These are phyloP conservation scores for Verticillium nubilum DNA, from an alignment of 2,329 filamentous ascomycete genomes.

Conservation along the genomic window DNA sequence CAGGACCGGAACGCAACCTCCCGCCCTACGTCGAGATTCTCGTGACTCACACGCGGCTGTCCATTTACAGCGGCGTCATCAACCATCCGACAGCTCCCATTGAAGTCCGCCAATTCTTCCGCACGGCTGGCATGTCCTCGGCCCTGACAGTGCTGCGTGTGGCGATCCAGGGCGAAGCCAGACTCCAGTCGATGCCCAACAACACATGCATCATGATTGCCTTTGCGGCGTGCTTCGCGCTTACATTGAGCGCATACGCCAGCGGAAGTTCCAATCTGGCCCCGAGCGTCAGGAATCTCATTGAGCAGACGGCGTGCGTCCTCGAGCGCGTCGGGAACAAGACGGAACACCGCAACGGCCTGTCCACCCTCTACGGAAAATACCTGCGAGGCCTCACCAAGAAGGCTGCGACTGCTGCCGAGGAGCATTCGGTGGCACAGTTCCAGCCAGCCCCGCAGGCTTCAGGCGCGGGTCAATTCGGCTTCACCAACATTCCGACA, in stretches of 20 bases:
- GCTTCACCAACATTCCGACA: neutral
- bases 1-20: conserved; percentile 49
- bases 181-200: conserved; percentile 71
- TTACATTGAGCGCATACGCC: conserved; percentile 57
- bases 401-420: conserved; percentile 23
- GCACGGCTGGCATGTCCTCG: conserved; percentile 64
- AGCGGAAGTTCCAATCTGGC: conserved; percentile 53
- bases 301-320: conserved; percentile 64
- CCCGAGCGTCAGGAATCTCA: conserved; percentile 57
- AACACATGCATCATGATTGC: conserved; percentile 77
- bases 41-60: conserved; percentile 66
- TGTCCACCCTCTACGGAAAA: conserved; percentile 47
- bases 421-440: conserved; percentile 3
- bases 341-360: conserved; percentile 61
- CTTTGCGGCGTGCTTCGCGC: conserved; percentile 64
- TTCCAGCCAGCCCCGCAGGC: neutral
- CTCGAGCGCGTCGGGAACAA: conserved; percentile 63
- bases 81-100: conserved; percentile 67
- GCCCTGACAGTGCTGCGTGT: conserved; percentile 70
- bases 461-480: conserved; percentile 10
- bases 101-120: conserved; percentile 68
- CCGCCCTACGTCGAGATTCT: conserved; percentile 73
- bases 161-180: conserved; percentile 64
- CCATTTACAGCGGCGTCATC: conserved; percentile 70
- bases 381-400: conserved; percentile 39